Evolutionary conservation across 1,139 yeast species (phyloP).

Genomic region (Tardiomyces blankii): DNA sequence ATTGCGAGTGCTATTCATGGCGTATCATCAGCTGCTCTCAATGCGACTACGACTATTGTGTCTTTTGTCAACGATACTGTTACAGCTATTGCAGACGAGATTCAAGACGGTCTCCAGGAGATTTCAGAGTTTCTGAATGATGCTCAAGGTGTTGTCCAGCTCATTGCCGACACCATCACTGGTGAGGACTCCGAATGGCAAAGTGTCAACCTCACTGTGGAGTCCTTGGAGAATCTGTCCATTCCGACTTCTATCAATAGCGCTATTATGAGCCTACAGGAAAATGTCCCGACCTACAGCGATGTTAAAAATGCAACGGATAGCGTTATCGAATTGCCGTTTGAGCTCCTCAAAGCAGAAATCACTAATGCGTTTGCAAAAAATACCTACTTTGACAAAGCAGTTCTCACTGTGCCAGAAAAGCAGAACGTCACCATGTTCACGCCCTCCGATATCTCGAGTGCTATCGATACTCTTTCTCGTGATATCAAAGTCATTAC

Average conservation of each 20-base stretch:
- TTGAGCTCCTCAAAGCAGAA: constrained; percentile 37
- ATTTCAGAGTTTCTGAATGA: constrained; percentile 40
- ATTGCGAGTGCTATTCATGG: constrained; percentile 65
- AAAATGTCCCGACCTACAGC: constrained; percentile 46
- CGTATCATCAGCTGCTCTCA: constrained; percentile 59
- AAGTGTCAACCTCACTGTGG: constrained; percentile 45
- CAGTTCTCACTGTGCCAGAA: background rate
- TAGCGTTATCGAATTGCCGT: constrained; percentile 38
- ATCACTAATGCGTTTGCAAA: constrained; percentile 15
- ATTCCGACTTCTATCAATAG: constrained; percentile 53
- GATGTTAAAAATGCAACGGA: constrained; percentile 42
- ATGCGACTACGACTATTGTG: constrained; percentile 56
- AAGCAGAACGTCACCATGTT: background rate
- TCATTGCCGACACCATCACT: constrained; percentile 44
- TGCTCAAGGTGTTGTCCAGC: constrained; percentile 27
- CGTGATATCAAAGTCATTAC: background rate
- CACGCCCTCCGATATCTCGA: background rate
- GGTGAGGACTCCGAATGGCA: constrained; percentile 29
- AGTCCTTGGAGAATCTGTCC: constrained; percentile 41
- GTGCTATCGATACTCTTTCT: background rate
- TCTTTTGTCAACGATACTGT: constrained; percentile 51
- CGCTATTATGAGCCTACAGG: constrained; percentile 36
- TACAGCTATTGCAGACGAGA: constrained; percentile 39
- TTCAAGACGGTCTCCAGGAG: constrained; percentile 48
- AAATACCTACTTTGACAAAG: background rate